Percentiles rank a stretch among this genome's conserved stretches.
These are phyloP conservation scores for Metahyphopichia silvanorum DNA, from an alignment of 805 yeast genomes.

Conservation along the genomic window DNA sequence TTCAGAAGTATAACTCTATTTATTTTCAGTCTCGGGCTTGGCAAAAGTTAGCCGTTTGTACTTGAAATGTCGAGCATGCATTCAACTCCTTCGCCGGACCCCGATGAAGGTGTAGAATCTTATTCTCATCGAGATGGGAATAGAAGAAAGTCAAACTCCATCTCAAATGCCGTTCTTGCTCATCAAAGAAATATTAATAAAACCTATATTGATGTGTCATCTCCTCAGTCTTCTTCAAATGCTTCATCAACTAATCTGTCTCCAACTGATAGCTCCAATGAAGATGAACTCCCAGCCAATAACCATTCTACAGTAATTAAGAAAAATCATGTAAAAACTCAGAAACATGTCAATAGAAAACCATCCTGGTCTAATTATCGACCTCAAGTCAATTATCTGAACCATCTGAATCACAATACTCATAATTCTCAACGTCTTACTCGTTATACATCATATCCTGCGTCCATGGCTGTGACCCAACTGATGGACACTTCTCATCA, in stretches of 20 bases:
- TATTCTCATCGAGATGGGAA: neutral
- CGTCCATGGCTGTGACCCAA: constrained; percentile 8
- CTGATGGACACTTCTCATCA: constrained; percentile 11
- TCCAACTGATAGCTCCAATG: constrained; percentile 7
- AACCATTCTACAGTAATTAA: too few species aligned
- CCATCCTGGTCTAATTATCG: too few species aligned
- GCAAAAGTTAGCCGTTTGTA: neutral
- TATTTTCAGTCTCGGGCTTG: neutral
- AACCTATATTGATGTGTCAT: constrained; percentile 16
- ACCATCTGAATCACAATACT: too few species aligned
- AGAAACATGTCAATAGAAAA: too few species aligned
- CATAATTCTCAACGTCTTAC: neutral
- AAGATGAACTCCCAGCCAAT: constrained; percentile 1
- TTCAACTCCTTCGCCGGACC: neutral
- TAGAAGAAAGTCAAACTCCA: constrained; percentile 12
- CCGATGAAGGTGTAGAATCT: neutral
- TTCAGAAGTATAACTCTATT: neutral
- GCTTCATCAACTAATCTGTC: constrained; percentile 6
- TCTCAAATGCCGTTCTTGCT: constrained; percentile 13
- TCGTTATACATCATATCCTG: constrained; percentile 12
- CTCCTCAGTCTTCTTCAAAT: constrained; percentile 9
- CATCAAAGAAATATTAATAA: constrained; percentile 7
- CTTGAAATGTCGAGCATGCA: neutral
- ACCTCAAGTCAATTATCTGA: too few species aligned
- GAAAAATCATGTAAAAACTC: too few species aligned